phyloP scores from a whole-genome alignment of 2,329 filamentous ascomycete genomes.

The Zymoseptoria passerinii region DNA sequence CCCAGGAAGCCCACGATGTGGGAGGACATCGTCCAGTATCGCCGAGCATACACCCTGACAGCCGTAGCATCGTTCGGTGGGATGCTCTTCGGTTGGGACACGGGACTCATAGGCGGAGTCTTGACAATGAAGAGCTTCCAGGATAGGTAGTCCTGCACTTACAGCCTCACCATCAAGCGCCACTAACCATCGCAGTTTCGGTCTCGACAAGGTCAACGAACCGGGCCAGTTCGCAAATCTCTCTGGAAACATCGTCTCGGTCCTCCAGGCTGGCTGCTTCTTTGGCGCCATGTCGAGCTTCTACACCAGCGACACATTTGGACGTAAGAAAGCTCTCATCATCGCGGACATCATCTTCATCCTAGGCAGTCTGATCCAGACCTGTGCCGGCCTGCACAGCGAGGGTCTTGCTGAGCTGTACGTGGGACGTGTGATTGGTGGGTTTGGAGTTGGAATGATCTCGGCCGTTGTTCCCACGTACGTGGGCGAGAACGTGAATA shows the following conservation, averaged over 20 bases:
- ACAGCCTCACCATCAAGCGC: background rate
- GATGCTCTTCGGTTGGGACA: constrained; percentile 22
- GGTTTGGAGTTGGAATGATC: constrained; percentile 38
- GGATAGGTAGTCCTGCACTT: constrained; percentile 12
- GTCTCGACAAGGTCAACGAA: constrained; percentile 23
- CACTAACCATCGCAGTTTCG: constrained; percentile 24
- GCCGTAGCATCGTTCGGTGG: constrained; percentile 38
- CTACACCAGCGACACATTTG: constrained; percentile 36
- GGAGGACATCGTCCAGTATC: constrained; percentile 34
- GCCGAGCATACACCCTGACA: constrained; percentile 35
- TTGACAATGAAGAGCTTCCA: constrained; percentile 38
- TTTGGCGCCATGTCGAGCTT: constrained; percentile 38
- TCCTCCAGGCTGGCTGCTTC: constrained; percentile 39
- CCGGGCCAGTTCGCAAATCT: constrained; percentile 32
- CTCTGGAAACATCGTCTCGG: constrained; percentile 38
- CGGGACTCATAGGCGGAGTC: constrained; percentile 28
- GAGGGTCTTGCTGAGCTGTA: constrained; percentile 33
- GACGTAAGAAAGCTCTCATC: constrained; percentile 35
- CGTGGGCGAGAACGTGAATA: constrained; percentile 40
- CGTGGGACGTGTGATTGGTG: constrained; percentile 37
- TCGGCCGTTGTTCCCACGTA: constrained; percentile 38
- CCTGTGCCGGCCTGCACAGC: constrained; percentile 28
- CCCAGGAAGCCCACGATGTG: constrained; percentile 23
- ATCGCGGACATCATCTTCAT: constrained; percentile 37
- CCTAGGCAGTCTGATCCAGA: constrained; percentile 36